phyloP scores from a whole-genome alignment of 2,329 filamentous ascomycete genomes.

The Alternaria triticina region DNA sequence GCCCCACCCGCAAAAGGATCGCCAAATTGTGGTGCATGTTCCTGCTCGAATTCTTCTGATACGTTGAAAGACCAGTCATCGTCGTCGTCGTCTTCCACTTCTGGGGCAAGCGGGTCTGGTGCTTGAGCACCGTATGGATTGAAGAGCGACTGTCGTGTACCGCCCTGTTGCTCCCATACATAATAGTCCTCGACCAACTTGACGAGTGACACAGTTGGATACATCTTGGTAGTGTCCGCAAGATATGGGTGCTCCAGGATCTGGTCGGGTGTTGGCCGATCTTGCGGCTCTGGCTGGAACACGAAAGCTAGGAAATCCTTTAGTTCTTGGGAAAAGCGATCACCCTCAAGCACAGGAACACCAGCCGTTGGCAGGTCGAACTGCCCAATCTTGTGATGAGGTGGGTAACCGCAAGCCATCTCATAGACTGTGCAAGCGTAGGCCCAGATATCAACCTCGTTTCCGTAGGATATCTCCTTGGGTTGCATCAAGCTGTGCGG shows the following conservation, averaged over 20 bases:
- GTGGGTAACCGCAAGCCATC: slow-evolving; percentile 78
- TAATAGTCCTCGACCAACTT: slow-evolving; percentile 75
- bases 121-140: slow-evolving; percentile 64
- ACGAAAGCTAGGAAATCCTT: slow-evolving; percentile 76
- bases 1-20: slow-evolving; percentile 53
- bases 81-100: slow-evolving; percentile 52
- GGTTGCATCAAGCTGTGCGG: slow-evolving; percentile 58
- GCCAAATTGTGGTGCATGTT: slow-evolving; percentile 50
- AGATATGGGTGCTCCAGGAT: slow-evolving; percentile 75
- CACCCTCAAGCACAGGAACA: slow-evolving; percentile 73
- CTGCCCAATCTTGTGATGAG: slow-evolving; percentile 60
- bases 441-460: slow-evolving; percentile 77
- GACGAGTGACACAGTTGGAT: slow-evolving; percentile 69
- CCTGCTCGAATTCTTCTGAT: slow-evolving; percentile 64
- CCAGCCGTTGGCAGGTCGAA: slow-evolving; percentile 51
- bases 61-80: slow-evolving; percentile 72
- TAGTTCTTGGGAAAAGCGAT: slow-evolving; percentile 71
- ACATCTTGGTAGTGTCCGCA: slow-evolving; percentile 64
- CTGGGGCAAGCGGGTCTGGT: slow-evolving; percentile 56
- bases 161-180: slow-evolving; percentile 76
- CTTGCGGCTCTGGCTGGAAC: slow-evolving; percentile 70
- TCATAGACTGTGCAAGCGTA: slow-evolving; percentile 83
- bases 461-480: slow-evolving; percentile 60
- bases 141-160: slow-evolving; percentile 70
- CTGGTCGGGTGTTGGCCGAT: slow-evolving; percentile 72